A percentile compares a stretch with the other conserved stretches of the same genome.
Conservation (phyloP, 306 rosid species). For the Rosa rugosa region DNA sequence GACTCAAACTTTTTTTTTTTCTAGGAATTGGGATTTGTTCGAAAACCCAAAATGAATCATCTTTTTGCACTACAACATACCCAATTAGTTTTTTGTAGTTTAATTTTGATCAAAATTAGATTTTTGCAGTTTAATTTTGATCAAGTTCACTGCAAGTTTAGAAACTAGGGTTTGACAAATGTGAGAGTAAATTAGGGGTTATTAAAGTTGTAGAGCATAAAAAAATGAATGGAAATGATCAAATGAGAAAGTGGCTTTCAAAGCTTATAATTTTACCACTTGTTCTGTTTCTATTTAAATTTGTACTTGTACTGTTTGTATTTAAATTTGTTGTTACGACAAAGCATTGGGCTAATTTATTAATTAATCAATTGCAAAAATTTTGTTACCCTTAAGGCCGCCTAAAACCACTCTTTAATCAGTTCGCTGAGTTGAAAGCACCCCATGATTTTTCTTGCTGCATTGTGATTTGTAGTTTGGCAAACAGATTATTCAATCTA, state of each 20-base stretch:
- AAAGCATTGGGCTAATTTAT: background rate
- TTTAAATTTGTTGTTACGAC: background rate
- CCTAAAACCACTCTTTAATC: background rate
- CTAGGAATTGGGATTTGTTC: background rate
- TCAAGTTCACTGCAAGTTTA: background rate
- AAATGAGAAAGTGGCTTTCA: background rate
- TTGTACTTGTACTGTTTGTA: background rate
- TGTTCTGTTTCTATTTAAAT: background rate
- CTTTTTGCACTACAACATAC: background rate
- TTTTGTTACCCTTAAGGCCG: background rate
- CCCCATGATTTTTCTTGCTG: background rate
- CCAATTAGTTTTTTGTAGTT: background rate
- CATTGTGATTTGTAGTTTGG: background rate
- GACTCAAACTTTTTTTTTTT: background rate
- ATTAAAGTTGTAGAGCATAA: background rate
- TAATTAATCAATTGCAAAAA: background rate
- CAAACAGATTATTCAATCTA: background rate
- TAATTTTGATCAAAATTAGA: background rate
- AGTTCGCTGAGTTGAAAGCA: background rate
- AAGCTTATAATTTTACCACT: background rate
- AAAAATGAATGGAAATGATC: background rate
- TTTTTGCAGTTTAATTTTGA: background rate
- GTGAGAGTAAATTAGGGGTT: background rate
- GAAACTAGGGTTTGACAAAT: background rate
- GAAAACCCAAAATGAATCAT: background rate